A percentile compares a stretch with the other conserved stretches of the same genome.
Conservation (phyloP, 2,329 filamentous ascomycete species). For the Mycogone perniciosa region DNA sequence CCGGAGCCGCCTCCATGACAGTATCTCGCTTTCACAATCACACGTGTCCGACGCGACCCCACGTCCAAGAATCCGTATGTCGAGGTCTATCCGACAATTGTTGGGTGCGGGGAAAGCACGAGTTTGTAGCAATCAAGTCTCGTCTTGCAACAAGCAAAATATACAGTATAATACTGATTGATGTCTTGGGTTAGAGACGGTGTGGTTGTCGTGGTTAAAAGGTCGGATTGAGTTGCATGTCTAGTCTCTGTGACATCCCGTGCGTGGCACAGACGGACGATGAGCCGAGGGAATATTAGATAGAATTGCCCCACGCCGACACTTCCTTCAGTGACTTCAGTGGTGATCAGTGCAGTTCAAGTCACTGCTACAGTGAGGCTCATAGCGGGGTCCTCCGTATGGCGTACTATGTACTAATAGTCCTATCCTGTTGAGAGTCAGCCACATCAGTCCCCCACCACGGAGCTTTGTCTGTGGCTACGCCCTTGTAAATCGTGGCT, state of each 20-base stretch:
- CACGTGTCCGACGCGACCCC: slow-evolving; percentile 4
- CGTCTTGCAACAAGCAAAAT: background rate
- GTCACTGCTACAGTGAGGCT: too few relatives aligned
- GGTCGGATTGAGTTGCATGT: background rate
- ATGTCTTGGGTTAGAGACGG: background rate
- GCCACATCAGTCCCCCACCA: too few relatives aligned
- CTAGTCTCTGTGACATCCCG: slow-evolving; percentile 5
- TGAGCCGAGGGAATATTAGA: slow-evolving; percentile 7
- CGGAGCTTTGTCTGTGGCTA: background rate
- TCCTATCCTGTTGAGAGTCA: too few relatives aligned
- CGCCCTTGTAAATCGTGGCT: background rate
- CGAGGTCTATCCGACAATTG: background rate
- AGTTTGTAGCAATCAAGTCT: background rate
- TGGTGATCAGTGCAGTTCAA: too few relatives aligned
- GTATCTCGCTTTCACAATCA: slow-evolving; percentile 15
- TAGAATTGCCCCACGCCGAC: slow-evolving; percentile 2
- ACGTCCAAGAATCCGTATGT: slow-evolving; percentile 12
- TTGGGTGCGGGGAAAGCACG: too few relatives aligned
- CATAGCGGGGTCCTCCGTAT: background rate
- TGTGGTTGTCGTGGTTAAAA: background rate
- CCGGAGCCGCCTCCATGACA: slow-evolving; percentile 16
- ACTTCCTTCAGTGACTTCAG: background rate
- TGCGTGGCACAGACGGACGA: background rate
- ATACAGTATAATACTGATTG: too few relatives aligned
- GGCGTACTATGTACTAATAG: too few relatives aligned